Conservation (phyloP, 495 filamentous ascomycete species). For the Choiromyces venosus region DNA sequence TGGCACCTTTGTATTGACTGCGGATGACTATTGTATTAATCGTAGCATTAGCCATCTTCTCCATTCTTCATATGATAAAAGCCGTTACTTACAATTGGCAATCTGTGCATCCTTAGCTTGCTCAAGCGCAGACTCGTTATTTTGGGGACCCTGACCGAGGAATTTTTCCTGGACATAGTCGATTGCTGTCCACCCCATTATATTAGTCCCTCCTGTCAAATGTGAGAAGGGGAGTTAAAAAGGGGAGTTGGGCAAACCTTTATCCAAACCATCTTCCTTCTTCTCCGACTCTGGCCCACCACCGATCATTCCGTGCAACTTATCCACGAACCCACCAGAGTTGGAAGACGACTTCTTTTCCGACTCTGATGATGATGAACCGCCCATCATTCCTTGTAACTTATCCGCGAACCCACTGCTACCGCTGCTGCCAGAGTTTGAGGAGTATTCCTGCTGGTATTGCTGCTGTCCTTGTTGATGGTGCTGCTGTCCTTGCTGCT, state of each 20-base stretch:
- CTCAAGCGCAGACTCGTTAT: conserved; percentile 65
- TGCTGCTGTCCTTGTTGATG: conserved; percentile 16
- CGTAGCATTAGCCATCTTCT: conserved; percentile 21
- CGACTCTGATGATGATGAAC: conserved; percentile 6
- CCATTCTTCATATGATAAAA: neutral
- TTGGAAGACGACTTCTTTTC: conserved; percentile 9
- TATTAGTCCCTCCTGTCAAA: conserved; percentile 9
- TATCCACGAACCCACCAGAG: conserved; percentile 50
- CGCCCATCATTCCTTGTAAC: conserved; percentile 6
- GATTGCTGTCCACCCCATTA: conserved; percentile 49
- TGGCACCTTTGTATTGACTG: conserved; percentile 54
- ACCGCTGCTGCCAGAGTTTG: conserved; percentile 1
- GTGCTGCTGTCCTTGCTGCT: conserved; percentile 2
- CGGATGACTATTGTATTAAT: conserved; percentile 49
- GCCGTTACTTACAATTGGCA: conserved; percentile 45
- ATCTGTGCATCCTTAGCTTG: conserved; percentile 72
- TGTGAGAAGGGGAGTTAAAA: too few species aligned
- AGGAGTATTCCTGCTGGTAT: conserved; percentile 5
- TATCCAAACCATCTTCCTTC: conserved; percentile 64
- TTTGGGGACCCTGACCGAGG: conserved; percentile 58
- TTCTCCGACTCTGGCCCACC: conserved; percentile 65
- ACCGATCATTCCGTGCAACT: conserved; percentile 57
- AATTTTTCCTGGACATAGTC: conserved; percentile 65
- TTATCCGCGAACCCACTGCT: conserved; percentile 20
- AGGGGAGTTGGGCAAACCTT: conserved; percentile 51